A percentile compares a stretch with the other conserved stretches of the same genome.
phyloP scores from a whole-genome alignment of 2,329 filamentous ascomycete species.

The Aspergillus persii region DNA sequence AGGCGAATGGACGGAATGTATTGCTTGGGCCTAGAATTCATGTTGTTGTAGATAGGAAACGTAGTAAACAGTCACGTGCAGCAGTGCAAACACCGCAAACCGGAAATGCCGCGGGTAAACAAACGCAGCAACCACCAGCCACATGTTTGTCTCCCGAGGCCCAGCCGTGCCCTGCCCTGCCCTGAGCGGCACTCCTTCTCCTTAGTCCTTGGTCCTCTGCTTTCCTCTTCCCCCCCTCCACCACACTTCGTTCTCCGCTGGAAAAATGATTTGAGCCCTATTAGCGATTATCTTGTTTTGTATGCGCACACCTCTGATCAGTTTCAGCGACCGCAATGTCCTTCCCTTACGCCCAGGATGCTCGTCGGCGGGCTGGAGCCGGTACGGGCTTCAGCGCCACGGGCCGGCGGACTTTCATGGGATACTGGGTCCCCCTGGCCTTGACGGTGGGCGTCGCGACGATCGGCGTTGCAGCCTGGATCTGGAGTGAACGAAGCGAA shows the following conservation, averaged over 20 bases:
- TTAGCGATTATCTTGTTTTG: constrained; percentile 21
- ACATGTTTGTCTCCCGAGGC: neutral
- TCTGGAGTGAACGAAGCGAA: constrained; percentile 84
- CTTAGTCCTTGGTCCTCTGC: neutral
- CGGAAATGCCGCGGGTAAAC: neutral
- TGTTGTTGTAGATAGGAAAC: too few relatives aligned
- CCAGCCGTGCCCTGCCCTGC: neutral
- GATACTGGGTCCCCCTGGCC: constrained; percentile 86
- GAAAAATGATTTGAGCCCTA: constrained; percentile 32
- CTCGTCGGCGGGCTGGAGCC: constrained; percentile 37
- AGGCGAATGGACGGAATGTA: constrained; percentile 5
- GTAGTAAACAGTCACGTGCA: too few relatives aligned
- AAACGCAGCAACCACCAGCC: neutral
- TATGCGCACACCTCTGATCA: constrained; percentile 29
- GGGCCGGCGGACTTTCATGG: constrained; percentile 42
- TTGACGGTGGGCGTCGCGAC: constrained; percentile 86
- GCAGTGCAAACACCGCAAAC: too few relatives aligned
- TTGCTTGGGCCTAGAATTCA: too few relatives aligned
- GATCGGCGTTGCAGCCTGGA: constrained; percentile 82
- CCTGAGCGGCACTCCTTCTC: neutral
- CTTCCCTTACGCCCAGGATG: constrained; percentile 36
- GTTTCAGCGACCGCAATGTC: constrained; percentile 37
- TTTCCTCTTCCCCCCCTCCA: neutral
- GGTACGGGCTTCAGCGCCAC: constrained; percentile 43
- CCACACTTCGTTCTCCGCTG: constrained; percentile 5